These are phyloP conservation scores for Sporothrix inflata DNA, from an alignment of 2,329 filamentous ascomycete genomes.

Conservation along the genomic window DNA sequence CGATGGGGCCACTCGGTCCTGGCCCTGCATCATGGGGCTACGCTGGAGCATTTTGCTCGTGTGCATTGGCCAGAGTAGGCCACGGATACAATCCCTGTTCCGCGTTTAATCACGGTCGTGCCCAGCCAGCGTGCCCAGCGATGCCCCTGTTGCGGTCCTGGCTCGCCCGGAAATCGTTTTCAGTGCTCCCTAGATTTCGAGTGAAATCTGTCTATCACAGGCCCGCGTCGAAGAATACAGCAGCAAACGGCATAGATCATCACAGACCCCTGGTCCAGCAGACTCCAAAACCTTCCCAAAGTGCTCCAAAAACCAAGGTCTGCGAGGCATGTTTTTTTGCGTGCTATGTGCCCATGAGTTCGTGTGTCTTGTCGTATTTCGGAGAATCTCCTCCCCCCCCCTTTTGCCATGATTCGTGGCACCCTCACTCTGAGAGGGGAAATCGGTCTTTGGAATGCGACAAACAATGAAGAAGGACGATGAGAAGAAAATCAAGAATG, in stretches of 20 bases:
- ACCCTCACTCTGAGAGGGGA: background rate
- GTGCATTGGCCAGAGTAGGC: too few relatives aligned
- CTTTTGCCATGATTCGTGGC: background rate
- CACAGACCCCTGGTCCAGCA: background rate
- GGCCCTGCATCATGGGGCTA: background rate
- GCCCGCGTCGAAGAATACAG: background rate
- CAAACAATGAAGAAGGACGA: background rate
- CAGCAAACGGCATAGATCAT: constrained; percentile 4
- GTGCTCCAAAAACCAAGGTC: background rate
- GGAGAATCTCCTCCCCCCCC: background rate
- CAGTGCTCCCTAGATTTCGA: background rate
- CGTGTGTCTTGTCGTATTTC: background rate
- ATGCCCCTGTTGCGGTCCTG: background rate
- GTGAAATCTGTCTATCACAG: too few relatives aligned
- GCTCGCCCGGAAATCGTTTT: constrained; percentile 4
- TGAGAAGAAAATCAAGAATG: background rate
- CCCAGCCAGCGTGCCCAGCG: background rate
- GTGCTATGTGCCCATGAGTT: constrained; percentile 1
- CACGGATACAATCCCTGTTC: background rate
- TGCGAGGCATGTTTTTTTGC: background rate
- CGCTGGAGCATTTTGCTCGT: too few relatives aligned
- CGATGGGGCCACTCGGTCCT: background rate
- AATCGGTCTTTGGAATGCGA: background rate
- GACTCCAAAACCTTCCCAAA: background rate
- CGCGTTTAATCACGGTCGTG: background rate